Base-by-base conservation (phyloP, 305 asterid genomes). In the Petunia hybrid region DNA sequence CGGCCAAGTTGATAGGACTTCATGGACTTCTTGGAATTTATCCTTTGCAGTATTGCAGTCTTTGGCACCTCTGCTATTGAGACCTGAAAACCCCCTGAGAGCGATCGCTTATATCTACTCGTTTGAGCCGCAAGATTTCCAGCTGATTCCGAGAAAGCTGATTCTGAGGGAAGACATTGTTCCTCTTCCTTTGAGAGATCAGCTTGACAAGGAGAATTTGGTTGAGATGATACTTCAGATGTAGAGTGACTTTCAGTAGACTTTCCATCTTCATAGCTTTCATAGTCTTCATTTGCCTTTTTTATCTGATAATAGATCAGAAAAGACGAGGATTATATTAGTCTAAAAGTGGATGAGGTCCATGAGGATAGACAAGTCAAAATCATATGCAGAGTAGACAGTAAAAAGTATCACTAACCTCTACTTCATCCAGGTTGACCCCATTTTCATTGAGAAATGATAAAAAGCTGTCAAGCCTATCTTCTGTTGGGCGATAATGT, bases 401-500 rank as follows among this genome's bases (percentile, higher is more conserved):
- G 43, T 71, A 71, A 69, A 35, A 69, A 3, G 2, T 40, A 31
- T 1, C 53, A 75, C 75, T 6, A 92, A 93, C 98, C 97, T 85
- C 87, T 16, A 91, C 89, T 81, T 76, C 75, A 66, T 86, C 88
- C 79, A 90, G 88, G 87, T 95, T 82, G 84, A 95, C 97, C 69
- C 95, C 97, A 65, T 91, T 90, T 84, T 89, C 97, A 84, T 83
- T 82, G 86, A 94, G 91, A 86, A 85, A 87, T 80, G 92, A 90
- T 68, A 91, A 68, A 82, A 94, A 91, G 82, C 85, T 74, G 76
- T 87, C 88, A n/a, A 94, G 92, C 84, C 90, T 88, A 36, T 92
- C 97, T 75, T 96, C 98, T 0, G 97, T 94, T 75, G 99, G 99
- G 86, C 90, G 92, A 86, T 91, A 95, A 87, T 92, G 99, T 82